Percentiles rank a stretch among this genome's conserved stretches.
Evolutionary conservation across 352 stramenopile species (phyloP).

Genomic region (Phytopythium litorale): DNA sequence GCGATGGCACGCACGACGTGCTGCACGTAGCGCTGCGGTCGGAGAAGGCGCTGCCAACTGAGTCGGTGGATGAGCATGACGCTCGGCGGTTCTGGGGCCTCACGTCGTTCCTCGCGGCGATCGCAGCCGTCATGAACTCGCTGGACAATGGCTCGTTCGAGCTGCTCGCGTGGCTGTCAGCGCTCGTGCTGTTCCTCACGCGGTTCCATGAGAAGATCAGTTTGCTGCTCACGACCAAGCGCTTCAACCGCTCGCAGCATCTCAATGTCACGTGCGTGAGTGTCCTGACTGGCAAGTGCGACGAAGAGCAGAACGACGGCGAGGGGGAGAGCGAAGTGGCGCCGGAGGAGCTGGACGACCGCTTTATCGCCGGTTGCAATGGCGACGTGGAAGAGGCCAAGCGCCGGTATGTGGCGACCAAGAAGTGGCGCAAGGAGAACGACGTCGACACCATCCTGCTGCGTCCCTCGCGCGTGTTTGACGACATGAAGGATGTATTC

Average conservation of each 20-base stretch:
- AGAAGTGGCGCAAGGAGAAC: conserved; percentile 66
- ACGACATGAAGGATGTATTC: conserved; percentile 57
- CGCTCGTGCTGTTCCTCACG: conserved; percentile 48
- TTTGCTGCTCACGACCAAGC: conserved; percentile 44
- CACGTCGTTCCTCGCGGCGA: conserved; percentile 35
- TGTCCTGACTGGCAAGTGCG: conserved; percentile 43
- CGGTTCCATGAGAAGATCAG: conserved; percentile 55
- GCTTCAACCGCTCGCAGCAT: conserved; percentile 31
- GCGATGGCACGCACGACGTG: conserved; percentile 20
- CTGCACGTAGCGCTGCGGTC: conserved; percentile 41
- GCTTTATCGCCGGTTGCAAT: conserved; percentile 66
- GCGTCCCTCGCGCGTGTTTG: conserved; percentile 49
- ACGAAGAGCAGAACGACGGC: conserved; percentile 22
- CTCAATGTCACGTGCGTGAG: conserved; percentile 35
- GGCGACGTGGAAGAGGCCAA: conserved; percentile 68
- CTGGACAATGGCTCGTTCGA: conserved; percentile 41
- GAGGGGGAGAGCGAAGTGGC: conserved; percentile 23
- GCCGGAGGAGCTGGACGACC: conserved; percentile 31
- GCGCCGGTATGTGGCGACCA: conserved; percentile 48
- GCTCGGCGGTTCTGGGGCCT: conserved; percentile 40
- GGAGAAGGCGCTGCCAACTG: conserved; percentile 16
- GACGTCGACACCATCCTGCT: conserved; percentile 68
- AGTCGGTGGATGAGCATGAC: conserved; percentile 20
- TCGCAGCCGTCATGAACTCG: conserved; percentile 38
- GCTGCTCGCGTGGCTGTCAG: conserved; percentile 44